Evolutionary conservation across 305 asterid species (phyloP), one percentile per base, ranked within the genome.

Genomic region (Striga hermonthica): DNA sequence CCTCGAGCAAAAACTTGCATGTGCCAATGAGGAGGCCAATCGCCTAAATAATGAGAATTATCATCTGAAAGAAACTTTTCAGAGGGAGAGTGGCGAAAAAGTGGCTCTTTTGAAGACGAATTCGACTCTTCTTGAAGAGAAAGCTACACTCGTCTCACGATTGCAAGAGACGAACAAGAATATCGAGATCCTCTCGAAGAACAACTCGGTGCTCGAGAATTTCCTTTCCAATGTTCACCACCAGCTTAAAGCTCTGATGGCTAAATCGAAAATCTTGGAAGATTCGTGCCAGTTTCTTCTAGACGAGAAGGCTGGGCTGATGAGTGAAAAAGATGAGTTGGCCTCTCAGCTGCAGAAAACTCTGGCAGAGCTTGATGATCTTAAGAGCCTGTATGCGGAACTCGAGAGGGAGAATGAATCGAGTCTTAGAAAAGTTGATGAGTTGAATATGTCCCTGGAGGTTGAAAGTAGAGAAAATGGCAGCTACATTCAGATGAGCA

Each of bases 271-370:
- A 75, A 80, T 73, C 68, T 72, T 88, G 66, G 98, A 86, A 79
- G 95, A 85, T 76, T 88, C 97, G 35, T 81, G 77, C 75, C 90
- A 83, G 70, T 67, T 88, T 69, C 95, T 88, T 41, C 83, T 75
- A 39, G 74, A 80, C 76, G 89, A 90, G 83, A 94, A 90, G 77
- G 82, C 83, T 65, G 81, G 56, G 76, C 83, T 94, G 73, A 65
- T 75, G 55, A 64, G 71, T 73, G 93, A 83, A 71, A 91, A 87
- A 63, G 90, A 77, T 64, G 75, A 65, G 65, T 67, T 94, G 72
- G 65, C 73, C 77, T 79, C 83, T 79, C 80, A 84, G 77, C 76
- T 94, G 78, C 85, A 79, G 68, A 74, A 68, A 70, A 71, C 90
- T 10, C 76, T 61, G 67, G 57, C 66, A 68, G 78, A 76, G 68